Base-by-base conservation (phyloP, 805 yeast genomes). In the Metschnikowia similis region DNA sequence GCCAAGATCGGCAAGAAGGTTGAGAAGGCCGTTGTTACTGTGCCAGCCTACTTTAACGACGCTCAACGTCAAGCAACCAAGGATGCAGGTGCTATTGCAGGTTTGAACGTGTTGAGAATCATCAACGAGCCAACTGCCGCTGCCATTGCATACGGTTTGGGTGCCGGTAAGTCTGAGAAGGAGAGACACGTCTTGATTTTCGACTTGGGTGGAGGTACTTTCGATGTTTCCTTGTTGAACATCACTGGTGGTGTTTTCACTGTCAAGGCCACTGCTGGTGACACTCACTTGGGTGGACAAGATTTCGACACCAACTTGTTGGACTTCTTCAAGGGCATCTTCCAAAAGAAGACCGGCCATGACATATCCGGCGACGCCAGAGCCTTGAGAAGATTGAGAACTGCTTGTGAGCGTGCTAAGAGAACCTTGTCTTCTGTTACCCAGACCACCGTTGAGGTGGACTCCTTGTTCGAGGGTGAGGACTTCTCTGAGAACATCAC, bases 331-430 rank as follows among this genome's bases (percentile, higher is more conserved):
- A 69, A 71, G 65, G 66, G 67, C 58, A 74, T 71, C 52, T 73
- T 73, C 74, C 66, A 73, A 66, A 72, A 69, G 69, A 73, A 72
- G 70, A 72, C 77, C 47, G 75, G 75, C 58, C 62, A 60, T 52
- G 78, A 73, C 63, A 72, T 73, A 63, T 72, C 78, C 49, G 67
- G 65, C 56, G 76, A 73, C 61, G 67, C 77, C 56, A 71, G 78
- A 70, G 77, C 78, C 55, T 72, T 73, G 64, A 71, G 78, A 71
- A 89, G 92, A 77, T 82, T 91, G 67, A 91, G 92, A 85, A 87
- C 97, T 69, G 97, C 92, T 70, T 96, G 90, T 69, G 98, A 91
- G 79, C 89, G 94, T 81, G 98, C 98, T 48, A 92, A 92, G 83
- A 87, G 99, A 78, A 84, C 96, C 39, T 79, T 92, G 66, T 91